Conservation (phyloP, 495 filamentous ascomycete species). For the Wilcoxina mikolae region DNA sequence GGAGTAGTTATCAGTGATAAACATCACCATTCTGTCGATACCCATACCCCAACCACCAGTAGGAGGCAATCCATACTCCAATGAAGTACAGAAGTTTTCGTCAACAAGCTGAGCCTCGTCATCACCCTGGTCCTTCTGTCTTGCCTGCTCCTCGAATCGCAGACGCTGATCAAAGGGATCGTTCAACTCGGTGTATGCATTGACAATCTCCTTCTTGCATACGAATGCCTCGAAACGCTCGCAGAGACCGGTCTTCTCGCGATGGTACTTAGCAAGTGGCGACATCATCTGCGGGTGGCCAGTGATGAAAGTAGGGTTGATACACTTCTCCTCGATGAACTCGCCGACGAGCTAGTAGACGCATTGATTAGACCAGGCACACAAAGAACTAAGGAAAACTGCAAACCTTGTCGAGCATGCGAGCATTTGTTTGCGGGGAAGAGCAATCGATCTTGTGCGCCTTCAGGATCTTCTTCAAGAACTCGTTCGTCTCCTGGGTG, state of each 20-base stretch:
- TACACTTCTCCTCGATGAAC: conserved; percentile 83
- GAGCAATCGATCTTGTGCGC: conserved; percentile 84
- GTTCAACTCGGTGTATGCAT: conserved; percentile 97
- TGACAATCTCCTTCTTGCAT: conserved; percentile 91
- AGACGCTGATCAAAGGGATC: conserved; percentile 87
- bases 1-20: conserved; percentile 84
- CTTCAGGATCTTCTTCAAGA: conserved; percentile 68
- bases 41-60: conserved; percentile 97
- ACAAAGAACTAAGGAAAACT: neutral
- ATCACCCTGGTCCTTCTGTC: conserved; percentile 90
- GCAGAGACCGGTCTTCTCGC: conserved; percentile 64
- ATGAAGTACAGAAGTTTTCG: conserved; percentile 72
- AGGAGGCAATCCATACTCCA: conserved; percentile 81
- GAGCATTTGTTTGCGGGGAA: conserved; percentile 80
- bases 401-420: conserved; percentile 74
- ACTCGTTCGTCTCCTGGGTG: conserved; percentile 71
- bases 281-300: conserved; percentile 96
- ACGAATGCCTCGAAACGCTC: conserved; percentile 97
- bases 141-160: conserved; percentile 90
- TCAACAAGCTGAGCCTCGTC: conserved; percentile 94
- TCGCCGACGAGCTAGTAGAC: conserved; percentile 56
- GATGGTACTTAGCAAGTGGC: conserved; percentile 89
- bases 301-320: conserved; percentile 93
- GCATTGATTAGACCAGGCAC: neutral
- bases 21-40: conserved; percentile 86